Conservation (phyloP, 2,329 filamentous ascomycete species). For the Fusarium xylarioides region DNA sequence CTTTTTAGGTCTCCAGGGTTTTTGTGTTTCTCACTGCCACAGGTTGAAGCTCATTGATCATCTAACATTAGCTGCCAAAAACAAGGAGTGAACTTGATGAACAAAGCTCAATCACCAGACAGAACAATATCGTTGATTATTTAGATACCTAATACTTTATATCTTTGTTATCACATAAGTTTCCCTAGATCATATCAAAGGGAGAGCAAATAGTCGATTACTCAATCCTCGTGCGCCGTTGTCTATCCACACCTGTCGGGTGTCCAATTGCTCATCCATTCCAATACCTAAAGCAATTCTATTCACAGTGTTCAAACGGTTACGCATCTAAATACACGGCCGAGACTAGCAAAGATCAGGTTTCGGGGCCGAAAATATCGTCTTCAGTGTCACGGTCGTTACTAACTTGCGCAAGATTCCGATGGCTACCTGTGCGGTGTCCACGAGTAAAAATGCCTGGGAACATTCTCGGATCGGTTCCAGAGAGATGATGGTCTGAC, state of each 20-base stretch:
- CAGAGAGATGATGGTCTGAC: conserved; percentile 60
- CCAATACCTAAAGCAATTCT: background rate
- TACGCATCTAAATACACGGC: background rate
- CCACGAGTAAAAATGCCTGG: conserved; percentile 72
- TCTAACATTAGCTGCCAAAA: background rate
- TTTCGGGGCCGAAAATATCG: conserved; percentile 31
- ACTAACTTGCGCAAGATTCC: conserved; percentile 42
- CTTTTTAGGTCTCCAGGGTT: background rate
- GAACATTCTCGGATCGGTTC: conserved; percentile 74
- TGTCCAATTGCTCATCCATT: background rate
- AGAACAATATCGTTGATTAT: background rate
- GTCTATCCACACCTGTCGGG: background rate
- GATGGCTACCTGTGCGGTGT: conserved; percentile 53
- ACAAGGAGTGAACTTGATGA: background rate
- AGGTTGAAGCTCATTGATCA: background rate
- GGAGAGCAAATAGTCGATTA: background rate
- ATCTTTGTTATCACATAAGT: background rate
- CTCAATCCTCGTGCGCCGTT: background rate
- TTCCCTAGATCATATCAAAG: background rate
- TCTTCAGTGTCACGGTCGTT: conserved; percentile 35
- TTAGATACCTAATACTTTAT: background rate
- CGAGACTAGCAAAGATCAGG: conserved; percentile 5
- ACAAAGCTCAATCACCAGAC: background rate
- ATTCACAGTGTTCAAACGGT: background rate
- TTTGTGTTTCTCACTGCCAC: background rate